Evolutionary conservation across 805 yeast species (phyloP).

Genomic region (Candida suzukii): DNA sequence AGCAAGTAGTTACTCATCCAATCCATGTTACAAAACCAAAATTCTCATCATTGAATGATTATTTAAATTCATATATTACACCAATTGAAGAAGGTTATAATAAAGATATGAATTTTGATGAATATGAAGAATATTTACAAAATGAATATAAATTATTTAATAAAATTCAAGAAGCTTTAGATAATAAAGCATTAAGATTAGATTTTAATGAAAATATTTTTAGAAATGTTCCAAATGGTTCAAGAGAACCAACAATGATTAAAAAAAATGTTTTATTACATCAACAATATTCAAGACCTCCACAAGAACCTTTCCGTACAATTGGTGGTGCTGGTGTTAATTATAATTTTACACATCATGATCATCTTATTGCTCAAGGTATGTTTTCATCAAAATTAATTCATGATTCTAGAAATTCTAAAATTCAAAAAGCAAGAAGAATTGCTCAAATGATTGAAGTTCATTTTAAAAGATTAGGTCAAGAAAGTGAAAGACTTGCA

Average conservation of each 20-base stretch:
- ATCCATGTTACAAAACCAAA: conserved; percentile 42
- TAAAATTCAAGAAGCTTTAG: conserved; percentile 40
- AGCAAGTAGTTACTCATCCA: conserved; percentile 54
- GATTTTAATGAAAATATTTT: conserved; percentile 38
- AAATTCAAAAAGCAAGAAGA: conserved; percentile 60
- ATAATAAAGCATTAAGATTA: conserved; percentile 34
- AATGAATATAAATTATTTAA: conserved; percentile 42
- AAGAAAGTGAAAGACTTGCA: conserved; percentile 78
- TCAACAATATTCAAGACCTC: conserved; percentile 21
- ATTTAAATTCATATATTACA: conserved; percentile 48
- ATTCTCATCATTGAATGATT: conserved; percentile 32
- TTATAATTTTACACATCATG: conserved; percentile 48
- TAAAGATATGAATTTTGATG: conserved; percentile 48
- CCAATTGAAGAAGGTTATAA: conserved; percentile 40
- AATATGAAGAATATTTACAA: conserved; percentile 48
- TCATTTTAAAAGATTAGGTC: conserved; percentile 79
- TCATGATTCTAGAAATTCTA: conserved; percentile 55
- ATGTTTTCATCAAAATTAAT: conserved; percentile 62
- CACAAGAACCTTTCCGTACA: conserved; percentile 34
- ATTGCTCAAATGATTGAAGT: conserved; percentile 78
- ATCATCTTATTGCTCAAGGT: conserved; percentile 74
- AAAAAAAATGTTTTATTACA: conserved; percentile 25
- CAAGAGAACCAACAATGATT: conserved; percentile 30
- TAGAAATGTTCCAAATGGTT: conserved; percentile 38
- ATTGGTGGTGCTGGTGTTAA: conserved; percentile 14